Conservation (phyloP, 306 rosid species). For the Vigna nakashimae region DNA sequence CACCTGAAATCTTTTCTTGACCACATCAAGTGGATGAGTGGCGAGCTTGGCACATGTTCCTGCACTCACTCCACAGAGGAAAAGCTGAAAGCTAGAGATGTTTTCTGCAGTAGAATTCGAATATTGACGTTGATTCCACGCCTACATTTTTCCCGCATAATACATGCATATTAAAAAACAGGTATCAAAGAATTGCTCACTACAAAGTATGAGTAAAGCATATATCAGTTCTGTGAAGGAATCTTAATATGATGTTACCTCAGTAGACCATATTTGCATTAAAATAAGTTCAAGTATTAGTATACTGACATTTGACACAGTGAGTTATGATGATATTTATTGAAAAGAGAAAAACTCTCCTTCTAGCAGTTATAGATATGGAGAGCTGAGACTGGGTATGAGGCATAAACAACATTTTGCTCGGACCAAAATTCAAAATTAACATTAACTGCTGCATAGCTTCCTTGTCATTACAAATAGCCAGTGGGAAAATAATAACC, state of each 20-base stretch:
- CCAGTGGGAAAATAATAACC: slow-evolving; percentile 7
- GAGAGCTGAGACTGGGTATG: slow-evolving; percentile 14
- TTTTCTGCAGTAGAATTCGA: slow-evolving; percentile 49
- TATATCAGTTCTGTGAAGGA: neutral
- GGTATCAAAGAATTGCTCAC: slow-evolving; percentile 13
- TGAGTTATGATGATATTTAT: too few relatives aligned
- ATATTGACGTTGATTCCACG: slow-evolving; percentile 63
- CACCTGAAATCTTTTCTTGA: slow-evolving; percentile 99
- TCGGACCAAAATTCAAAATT: slow-evolving; percentile 2
- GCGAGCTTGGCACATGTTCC: slow-evolving; percentile 97
- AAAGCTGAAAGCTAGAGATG: slow-evolving; percentile 83
- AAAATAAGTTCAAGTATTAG: neutral
- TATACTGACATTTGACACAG: too few relatives aligned
- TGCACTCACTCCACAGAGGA: slow-evolving; percentile 87
- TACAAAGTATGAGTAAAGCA: slow-evolving; percentile 22
- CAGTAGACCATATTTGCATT: slow-evolving; percentile 5
- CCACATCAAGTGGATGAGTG: slow-evolving; percentile 98
- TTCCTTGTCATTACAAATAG: slow-evolving; percentile 24
- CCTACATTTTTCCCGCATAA: slow-evolving; percentile 54
- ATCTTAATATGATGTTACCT: slow-evolving; percentile 15
- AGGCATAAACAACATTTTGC: neutral
- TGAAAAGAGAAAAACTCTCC: neutral
- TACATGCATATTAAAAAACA: slow-evolving; percentile 14
- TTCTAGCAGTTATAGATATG: slow-evolving; percentile 25
- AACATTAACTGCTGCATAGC: slow-evolving; percentile 26